These are phyloP conservation scores for Amoebophrya sp. DNA, from an alignment of 169 alveolate species.

Conservation along the genomic window DNA sequence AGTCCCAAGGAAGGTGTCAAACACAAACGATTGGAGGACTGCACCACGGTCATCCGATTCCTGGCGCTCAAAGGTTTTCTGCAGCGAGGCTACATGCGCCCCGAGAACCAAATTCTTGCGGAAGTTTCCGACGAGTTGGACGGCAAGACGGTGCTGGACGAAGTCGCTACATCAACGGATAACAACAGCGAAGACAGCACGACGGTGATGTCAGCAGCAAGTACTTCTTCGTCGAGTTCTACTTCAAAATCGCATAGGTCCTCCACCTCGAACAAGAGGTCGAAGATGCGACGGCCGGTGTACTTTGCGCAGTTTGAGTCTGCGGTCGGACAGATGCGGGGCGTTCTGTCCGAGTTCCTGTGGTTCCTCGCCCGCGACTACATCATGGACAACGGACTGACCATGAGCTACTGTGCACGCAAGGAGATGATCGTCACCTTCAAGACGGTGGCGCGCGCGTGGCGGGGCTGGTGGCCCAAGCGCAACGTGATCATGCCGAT, in stretches of 20 bases:
- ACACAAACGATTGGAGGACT: not conserved
- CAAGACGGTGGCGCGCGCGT: not conserved
- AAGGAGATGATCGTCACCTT: slow-evolving; percentile 18
- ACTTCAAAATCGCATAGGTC: not conserved
- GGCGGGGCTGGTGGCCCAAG: slow-evolving; percentile 4
- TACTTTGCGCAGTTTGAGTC: not conserved
- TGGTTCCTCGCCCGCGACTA: not conserved
- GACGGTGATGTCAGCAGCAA: no score
- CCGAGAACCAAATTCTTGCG: not conserved
- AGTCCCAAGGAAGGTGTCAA: not conserved
- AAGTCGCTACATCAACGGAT: not conserved
- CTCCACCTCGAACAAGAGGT: not conserved
- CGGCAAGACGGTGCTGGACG: not conserved
- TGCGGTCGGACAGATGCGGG: not conserved
- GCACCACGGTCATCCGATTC: not conserved
- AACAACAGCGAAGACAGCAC: not conserved
- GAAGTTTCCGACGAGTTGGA: not conserved
- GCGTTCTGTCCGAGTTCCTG: not conserved
- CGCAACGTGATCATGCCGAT: slow-evolving; percentile 17
- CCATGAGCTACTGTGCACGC: slow-evolving; percentile 11
- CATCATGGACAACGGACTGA: not conserved
- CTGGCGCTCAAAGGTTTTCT: not conserved
- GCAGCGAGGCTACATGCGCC: not conserved
- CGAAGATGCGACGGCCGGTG: not conserved
- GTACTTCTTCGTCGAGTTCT: no score